Conservation (phyloP, 2,329 filamentous ascomycete species). For the Tolypocladium tundrense region DNA sequence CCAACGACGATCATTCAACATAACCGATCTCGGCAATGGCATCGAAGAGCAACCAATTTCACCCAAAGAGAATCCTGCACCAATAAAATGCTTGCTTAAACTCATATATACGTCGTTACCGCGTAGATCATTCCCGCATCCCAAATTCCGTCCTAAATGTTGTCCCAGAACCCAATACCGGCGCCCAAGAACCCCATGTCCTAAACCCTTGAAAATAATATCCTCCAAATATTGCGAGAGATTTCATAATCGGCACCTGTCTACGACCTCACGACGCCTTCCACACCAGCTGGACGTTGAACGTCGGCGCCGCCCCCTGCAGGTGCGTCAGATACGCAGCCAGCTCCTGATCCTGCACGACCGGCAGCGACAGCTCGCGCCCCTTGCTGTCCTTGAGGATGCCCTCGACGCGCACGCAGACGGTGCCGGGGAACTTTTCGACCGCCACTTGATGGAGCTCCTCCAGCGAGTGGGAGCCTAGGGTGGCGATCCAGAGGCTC, state of each 20-base stretch:
- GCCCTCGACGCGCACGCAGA: slow-evolving; percentile 54
- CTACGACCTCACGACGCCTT: slow-evolving; percentile 10
- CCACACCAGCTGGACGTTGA: slow-evolving; percentile 30
- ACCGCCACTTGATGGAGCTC: slow-evolving; percentile 54
- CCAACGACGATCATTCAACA: no score
- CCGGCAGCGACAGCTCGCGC: slow-evolving; percentile 50
- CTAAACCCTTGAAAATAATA: no score
- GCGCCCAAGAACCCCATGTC: neutral
- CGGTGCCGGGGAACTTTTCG: slow-evolving; percentile 48
- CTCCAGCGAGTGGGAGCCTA: slow-evolving; percentile 45
- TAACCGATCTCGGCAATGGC: neutral
- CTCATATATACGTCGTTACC: neutral
- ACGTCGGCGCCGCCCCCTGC: slow-evolving; percentile 32
- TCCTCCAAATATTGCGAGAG: neutral
- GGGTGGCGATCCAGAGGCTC: slow-evolving; percentile 56
- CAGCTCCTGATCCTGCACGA: slow-evolving; percentile 63
- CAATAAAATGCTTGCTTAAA: neutral
- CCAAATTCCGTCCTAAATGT: neutral
- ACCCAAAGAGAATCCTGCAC: no score
- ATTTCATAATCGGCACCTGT: neutral
- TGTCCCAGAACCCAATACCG: neutral
- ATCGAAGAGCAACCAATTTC: neutral
- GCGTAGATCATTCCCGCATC: neutral
- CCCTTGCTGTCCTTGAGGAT: slow-evolving; percentile 50
- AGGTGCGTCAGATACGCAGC: slow-evolving; percentile 61